Evolutionary conservation across 164 flowering plant genomes (phyloP).

Genomic region (Echeveria elegans): DNA sequence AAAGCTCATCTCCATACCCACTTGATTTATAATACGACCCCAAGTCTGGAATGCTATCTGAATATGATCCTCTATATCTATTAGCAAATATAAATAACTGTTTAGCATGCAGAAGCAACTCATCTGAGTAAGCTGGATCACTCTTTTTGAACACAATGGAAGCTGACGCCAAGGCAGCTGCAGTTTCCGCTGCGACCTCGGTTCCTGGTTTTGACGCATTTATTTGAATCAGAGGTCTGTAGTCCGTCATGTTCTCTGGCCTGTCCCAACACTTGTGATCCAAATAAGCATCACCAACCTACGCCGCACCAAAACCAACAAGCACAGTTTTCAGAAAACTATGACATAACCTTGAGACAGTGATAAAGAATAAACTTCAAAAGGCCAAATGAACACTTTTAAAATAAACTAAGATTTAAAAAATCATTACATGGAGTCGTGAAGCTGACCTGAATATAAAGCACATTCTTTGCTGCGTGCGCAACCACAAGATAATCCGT

Average conservation of each 20-base stretch:
- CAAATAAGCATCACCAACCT: constrained; percentile 71
- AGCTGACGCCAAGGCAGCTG: constrained; percentile 91
- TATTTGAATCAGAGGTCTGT: constrained; percentile 66
- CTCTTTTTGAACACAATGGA: constrained; percentile 66
- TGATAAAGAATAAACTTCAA: too few species aligned
- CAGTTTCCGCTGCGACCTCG: constrained; percentile 93
- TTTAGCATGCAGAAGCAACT: constrained; percentile 65
- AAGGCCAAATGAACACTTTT: background rate
- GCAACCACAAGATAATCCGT: constrained; percentile 82
- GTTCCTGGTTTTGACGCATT: constrained; percentile 69
- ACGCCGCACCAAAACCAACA: background rate
- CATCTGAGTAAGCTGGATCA: constrained; percentile 48
- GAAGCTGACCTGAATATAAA: constrained; percentile 68
- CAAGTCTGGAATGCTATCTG: constrained; percentile 61
- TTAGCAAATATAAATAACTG: constrained; percentile 78
- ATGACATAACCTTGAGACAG: too few species aligned
- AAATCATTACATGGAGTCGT: background rate
- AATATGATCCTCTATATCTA: constrained; percentile 46
- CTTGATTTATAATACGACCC: constrained; percentile 69
- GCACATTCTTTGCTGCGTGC: constrained; percentile 61
- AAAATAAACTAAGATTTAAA: background rate
- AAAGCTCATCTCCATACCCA: constrained; percentile 84
- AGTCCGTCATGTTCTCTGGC: constrained; percentile 63
- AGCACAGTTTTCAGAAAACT: background rate
- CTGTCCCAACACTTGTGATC: constrained; percentile 94